These are phyloP conservation scores for Populus pruinosa DNA, from an alignment of 345 rosid genomes.

Conservation along the genomic window DNA sequence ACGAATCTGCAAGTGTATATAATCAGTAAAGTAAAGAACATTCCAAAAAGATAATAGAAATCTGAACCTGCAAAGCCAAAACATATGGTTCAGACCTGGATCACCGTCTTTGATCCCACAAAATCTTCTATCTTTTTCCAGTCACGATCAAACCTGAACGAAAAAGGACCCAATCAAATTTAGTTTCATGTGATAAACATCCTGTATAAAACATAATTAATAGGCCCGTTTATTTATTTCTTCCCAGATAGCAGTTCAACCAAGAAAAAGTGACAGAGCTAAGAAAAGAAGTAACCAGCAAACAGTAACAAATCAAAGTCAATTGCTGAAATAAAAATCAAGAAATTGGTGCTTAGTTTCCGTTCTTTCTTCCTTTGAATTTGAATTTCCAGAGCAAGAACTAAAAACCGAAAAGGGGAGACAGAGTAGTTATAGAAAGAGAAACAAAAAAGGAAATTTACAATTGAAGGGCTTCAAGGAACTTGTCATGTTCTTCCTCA, in stretches of 20 bases:
- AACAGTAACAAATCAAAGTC: background rate
- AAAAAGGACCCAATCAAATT: constrained; percentile 6
- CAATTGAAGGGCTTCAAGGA: constrained; percentile 97
- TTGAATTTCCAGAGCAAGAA: too few relatives aligned
- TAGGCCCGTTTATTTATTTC: too few relatives aligned
- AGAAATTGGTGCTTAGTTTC: too few relatives aligned
- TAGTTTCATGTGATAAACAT: background rate
- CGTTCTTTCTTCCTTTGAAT: too few relatives aligned
- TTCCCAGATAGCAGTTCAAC: too few relatives aligned
- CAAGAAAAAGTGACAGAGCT: too few relatives aligned
- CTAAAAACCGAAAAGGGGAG: too few relatives aligned
- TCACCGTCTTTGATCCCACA: constrained; percentile 93
- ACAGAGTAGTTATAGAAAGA: background rate
- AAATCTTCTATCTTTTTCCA: constrained; percentile 99
- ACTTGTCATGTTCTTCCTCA: constrained; percentile 97
- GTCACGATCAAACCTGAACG: constrained; percentile 89
- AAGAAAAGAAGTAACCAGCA: background rate
- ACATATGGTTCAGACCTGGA: constrained; percentile 54
- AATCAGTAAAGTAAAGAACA: constrained; percentile 3
- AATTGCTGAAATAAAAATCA: too few relatives aligned
- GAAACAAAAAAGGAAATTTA: constrained; percentile 17
- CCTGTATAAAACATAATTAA: background rate
- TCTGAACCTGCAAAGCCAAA: too few relatives aligned
- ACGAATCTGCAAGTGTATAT: constrained; percentile 55
- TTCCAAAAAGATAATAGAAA: background rate